A percentile compares a stretch with the other conserved stretches of the same genome.
phyloP scores from a whole-genome alignment of 2,329 filamentous ascomycete species.

The Ophiocordyceps unilateralis region DNA sequence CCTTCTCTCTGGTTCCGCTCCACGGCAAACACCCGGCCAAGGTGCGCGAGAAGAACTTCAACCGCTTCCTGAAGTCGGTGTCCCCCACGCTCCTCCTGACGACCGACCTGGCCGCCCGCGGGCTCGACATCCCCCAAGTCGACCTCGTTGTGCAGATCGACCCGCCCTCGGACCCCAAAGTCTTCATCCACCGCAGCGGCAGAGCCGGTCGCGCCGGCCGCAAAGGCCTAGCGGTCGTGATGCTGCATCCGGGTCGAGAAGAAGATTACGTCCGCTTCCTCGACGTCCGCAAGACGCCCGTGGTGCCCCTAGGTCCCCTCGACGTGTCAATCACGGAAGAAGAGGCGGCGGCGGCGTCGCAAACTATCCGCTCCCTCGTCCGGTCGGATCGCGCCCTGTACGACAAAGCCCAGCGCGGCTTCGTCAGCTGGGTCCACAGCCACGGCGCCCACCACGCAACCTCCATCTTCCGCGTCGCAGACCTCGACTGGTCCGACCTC shows the following conservation, averaged over 20 bases:
- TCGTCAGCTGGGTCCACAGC: slow-evolving; percentile 83
- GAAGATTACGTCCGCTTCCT: slow-evolving; percentile 84
- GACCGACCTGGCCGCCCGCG: slow-evolving; percentile 80
- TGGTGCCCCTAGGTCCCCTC: slow-evolving; percentile 43
- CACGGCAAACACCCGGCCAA: slow-evolving; percentile 87
- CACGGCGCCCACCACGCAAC: slow-evolving; percentile 83
- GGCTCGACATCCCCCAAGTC: slow-evolving; percentile 80
- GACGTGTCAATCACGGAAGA: slow-evolving; percentile 37
- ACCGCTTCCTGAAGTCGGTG: slow-evolving; percentile 57
- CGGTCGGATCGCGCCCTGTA: slow-evolving; percentile 40
- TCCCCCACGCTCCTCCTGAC: slow-evolving; percentile 71
- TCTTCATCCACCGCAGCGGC: slow-evolving; percentile 85
- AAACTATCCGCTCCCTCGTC: slow-evolving; percentile 43
- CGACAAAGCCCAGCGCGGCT: slow-evolving; percentile 79
- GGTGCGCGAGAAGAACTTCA: slow-evolving; percentile 76
- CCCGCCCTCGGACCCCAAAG: slow-evolving; percentile 70
- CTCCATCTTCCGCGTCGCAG: slow-evolving; percentile 71
- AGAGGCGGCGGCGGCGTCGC: slow-evolving; percentile 40
- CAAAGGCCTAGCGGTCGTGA: slow-evolving; percentile 67
- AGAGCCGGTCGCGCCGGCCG: slow-evolving; percentile 79
- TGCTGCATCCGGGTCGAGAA: slow-evolving; percentile 71
- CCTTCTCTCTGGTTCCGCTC: slow-evolving; percentile 58
- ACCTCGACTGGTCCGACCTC: slow-evolving; percentile 72
- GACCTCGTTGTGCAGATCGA: slow-evolving; percentile 86
- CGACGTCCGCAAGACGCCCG: slow-evolving; percentile 72